Evolutionary conservation across 345 rosid species (phyloP).

Genomic region (Gossypium rotundifolium): DNA sequence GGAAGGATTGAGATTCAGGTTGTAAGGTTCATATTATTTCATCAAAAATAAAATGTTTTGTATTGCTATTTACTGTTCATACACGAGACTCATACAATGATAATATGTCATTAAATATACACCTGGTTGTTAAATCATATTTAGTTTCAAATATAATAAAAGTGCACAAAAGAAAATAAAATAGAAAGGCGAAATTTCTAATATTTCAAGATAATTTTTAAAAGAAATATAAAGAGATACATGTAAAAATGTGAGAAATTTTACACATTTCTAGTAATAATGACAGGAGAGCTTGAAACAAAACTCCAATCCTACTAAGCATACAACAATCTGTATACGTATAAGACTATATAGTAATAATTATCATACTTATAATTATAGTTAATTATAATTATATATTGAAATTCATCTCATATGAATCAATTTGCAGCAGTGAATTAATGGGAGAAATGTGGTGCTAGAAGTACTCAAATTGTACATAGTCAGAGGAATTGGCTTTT

Average conservation of each 20-base stretch:
- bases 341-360: background rate
- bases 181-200: background rate
- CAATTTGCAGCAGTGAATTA: background rate
- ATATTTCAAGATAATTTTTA: no score
- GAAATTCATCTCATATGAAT: background rate
- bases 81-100: no score
- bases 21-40: no score
- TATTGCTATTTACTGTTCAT: no score
- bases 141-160: no score
- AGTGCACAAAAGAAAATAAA: no score
- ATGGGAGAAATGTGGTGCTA: slow-evolving; percentile 16
- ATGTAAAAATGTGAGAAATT: background rate
- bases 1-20: no score
- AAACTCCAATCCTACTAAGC: background rate
- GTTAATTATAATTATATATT: background rate
- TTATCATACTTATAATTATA: background rate
- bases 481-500: slow-evolving; percentile 20
- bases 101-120: no score
- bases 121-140: no score
- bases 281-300: background rate
- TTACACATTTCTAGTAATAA: background rate
- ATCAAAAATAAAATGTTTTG: no score
- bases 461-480: slow-evolving; percentile 60
- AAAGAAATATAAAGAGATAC: background rate
- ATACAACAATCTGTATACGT: background rate